Evolutionary conservation across 73 alveolate species (phyloP).

Genomic region (Paramecium pentaurelia): DNA sequence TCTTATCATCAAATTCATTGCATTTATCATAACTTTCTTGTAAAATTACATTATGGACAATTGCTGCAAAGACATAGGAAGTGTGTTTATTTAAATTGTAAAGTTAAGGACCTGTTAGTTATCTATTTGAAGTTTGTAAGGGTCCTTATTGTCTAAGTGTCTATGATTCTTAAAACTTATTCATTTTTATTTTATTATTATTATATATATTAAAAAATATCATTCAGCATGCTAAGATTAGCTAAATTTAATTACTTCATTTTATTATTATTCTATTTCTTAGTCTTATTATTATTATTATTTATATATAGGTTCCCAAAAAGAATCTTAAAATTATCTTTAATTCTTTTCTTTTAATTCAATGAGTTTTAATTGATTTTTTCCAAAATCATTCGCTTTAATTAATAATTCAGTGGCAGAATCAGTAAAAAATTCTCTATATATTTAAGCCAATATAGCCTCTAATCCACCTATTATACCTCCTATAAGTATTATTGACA

Average conservation of each 20-base stretch:
- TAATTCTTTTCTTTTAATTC: neutral
- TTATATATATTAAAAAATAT: neutral
- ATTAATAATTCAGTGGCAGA: neutral
- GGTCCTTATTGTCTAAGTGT: neutral
- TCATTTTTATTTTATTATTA: neutral
- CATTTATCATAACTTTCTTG: neutral
- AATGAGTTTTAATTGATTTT: neutral
- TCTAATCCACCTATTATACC: neutral
- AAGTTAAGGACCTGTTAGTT: neutral
- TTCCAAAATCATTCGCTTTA: neutral
- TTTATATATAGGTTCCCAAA: constrained; percentile 21
- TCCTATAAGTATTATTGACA: neutral
- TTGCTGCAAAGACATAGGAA: neutral
- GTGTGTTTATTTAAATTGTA: neutral
- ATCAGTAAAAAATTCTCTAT: neutral
- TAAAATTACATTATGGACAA: neutral
- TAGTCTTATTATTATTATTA: neutral
- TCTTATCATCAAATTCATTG: neutral
- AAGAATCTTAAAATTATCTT: neutral
- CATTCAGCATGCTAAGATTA: neutral
- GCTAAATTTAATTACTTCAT: neutral
- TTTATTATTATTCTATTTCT: neutral
- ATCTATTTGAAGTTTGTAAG: neutral
- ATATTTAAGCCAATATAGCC: neutral
- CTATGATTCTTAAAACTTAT: neutral